These are phyloP conservation scores for Syzygium oleosum DNA, from an alignment of 345 rosid genomes.

Conservation along the genomic window DNA sequence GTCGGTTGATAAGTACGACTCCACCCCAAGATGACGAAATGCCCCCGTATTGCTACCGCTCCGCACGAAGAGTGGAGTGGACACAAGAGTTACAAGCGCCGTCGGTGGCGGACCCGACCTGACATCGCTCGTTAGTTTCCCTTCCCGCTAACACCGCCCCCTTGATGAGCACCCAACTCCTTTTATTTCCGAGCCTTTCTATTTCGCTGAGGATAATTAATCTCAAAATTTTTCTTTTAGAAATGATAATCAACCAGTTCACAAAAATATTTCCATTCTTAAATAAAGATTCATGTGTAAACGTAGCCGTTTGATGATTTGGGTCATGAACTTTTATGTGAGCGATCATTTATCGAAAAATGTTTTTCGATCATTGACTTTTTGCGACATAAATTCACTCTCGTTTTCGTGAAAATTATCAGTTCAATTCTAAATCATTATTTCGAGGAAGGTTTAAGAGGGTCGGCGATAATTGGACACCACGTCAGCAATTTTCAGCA, in stretches of 20 bases:
- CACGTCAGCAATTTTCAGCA: too few species aligned
- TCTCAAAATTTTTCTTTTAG: neutral
- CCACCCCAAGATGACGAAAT: neutral
- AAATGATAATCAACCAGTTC: neutral
- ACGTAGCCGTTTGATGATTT: accelerated
- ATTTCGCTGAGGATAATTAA: neutral
- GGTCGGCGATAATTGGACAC: neutral
- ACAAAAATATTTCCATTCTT: neutral
- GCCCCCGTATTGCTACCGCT: neutral
- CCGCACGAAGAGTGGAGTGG: neutral
- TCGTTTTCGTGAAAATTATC: too few species aligned
- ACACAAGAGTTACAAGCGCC: neutral
- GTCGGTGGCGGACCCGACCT: neutral
- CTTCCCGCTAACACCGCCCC: neutral
- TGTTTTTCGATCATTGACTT: neutral
- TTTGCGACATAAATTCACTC: neutral
- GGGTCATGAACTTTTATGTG: too few species aligned
- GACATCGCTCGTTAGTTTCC: neutral
- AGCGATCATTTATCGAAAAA: neutral
- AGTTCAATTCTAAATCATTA: too few species aligned
- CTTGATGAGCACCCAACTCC: neutral
- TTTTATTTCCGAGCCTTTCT: neutral
- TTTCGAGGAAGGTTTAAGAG: neutral
- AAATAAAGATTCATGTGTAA: neutral
- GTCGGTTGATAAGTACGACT: neutral